A percentile compares a stretch with the other conserved stretches of the same genome.
Evolutionary conservation across 805 yeast species (phyloP).

Genomic region (Candida incommunis): DNA sequence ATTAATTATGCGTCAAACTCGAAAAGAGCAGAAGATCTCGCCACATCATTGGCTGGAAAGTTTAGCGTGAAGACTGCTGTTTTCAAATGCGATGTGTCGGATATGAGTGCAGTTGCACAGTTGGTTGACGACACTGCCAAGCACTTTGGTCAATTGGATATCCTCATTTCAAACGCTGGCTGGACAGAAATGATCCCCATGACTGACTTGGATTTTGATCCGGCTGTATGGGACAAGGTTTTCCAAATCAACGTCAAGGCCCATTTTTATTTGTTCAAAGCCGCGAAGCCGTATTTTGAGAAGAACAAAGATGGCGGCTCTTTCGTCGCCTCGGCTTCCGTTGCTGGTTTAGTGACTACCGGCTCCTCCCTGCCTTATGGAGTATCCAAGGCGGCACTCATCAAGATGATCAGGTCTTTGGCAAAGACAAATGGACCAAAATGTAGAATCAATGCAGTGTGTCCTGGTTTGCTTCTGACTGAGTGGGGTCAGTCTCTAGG

Average conservation of each 20-base stretch:
- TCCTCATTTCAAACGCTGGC: conserved; percentile 26
- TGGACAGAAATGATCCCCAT: conserved; percentile 24
- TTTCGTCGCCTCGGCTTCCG: background rate
- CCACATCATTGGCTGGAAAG: conserved; percentile 5
- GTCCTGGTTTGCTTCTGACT: conserved; percentile 14
- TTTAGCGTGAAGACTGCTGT: conserved; percentile 11
- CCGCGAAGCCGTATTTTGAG: conserved; percentile 19
- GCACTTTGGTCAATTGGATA: conserved; percentile 21
- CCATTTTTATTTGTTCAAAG: conserved; percentile 22
- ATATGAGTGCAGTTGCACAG: conserved; percentile 11
- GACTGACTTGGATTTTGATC: conserved; percentile 20
- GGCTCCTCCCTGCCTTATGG: conserved; percentile 25
- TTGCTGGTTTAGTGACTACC: conserved; percentile 4
- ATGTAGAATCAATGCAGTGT: conserved; percentile 11
- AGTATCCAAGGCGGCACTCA: conserved; percentile 20
- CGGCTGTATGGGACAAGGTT: conserved; percentile 17
- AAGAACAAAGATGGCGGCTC: conserved; percentile 8
- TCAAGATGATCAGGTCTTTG: conserved; percentile 16
- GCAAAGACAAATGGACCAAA: conserved; percentile 15
- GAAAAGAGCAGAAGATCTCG: conserved; percentile 20
- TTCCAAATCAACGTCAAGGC: conserved; percentile 9
- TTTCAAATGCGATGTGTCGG: conserved; percentile 19
- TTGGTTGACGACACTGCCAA: conserved; percentile 17
- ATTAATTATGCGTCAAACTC: conserved; percentile 21
- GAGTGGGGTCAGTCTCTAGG: conserved; percentile 6